Evolutionary conservation across 1,284 basidiomycete genomes (phyloP).

Genomic region (Fomitopsis pinicola): DNA sequence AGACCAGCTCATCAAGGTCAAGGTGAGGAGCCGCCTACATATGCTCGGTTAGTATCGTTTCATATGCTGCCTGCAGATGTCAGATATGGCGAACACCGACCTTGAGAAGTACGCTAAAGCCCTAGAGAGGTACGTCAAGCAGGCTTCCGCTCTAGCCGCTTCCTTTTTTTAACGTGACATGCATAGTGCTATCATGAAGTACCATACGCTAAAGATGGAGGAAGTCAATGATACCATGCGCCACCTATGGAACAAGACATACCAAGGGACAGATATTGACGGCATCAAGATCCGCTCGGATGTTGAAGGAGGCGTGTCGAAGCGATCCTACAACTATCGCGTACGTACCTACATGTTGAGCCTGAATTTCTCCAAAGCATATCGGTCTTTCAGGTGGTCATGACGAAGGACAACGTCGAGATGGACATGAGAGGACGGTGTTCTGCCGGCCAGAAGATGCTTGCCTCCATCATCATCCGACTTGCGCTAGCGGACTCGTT

Average conservation of each 20-base stretch:
- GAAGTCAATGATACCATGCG: slow-evolving; percentile 98
- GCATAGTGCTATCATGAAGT: slow-evolving; percentile 92
- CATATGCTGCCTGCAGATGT: slow-evolving; percentile 54
- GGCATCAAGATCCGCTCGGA: slow-evolving; percentile 96
- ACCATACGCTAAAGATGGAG: slow-evolving; percentile 98
- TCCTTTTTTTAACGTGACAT: background rate
- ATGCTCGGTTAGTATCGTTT: background rate
- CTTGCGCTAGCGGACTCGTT: slow-evolving; percentile 98
- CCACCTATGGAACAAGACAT: slow-evolving; percentile 97
- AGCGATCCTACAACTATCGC: slow-evolving; percentile 97
- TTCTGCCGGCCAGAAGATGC: slow-evolving; percentile 97
- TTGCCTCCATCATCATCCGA: slow-evolving; percentile 98
- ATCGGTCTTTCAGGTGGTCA: slow-evolving; percentile 69
- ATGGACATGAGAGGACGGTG: slow-evolving; percentile 99
- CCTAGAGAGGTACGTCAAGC: slow-evolving; percentile 73
- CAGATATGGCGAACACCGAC: slow-evolving; percentile 92
- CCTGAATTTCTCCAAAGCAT: background rate
- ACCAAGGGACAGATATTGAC: slow-evolving; percentile 99
- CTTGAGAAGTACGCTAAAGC: slow-evolving; percentile 98
- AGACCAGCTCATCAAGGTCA: slow-evolving; percentile 91
- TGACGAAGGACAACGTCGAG: slow-evolving; percentile 98
- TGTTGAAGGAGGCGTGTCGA: slow-evolving; percentile 78
- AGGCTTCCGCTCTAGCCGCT: slow-evolving; percentile 1
- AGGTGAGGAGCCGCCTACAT: slow-evolving; percentile 44
- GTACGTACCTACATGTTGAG: slow-evolving; percentile 36